These are phyloP conservation scores for Aspergillus niger DNA, from an alignment of 2,329 filamentous ascomycete species.

Conservation along the genomic window DNA sequence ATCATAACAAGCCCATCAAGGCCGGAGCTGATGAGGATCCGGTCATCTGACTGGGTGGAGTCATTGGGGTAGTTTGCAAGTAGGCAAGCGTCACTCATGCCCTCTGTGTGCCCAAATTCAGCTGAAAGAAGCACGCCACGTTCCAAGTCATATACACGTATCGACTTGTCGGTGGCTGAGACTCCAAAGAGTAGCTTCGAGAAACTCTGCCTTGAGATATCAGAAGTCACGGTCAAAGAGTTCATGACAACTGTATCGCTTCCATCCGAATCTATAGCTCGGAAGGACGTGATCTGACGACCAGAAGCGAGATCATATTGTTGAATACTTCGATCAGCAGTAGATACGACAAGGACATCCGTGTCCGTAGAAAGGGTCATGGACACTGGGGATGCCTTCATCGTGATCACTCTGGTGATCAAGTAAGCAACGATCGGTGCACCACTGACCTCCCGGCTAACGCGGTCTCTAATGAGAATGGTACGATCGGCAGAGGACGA, in stretches of 20 bases:
- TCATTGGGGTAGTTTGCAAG: conserved; percentile 50
- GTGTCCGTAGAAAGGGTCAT: conserved; percentile 69
- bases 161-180: conserved; percentile 93
- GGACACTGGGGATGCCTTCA: conserved; percentile 85
- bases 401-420: conserved; percentile 71
- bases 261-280: conserved; percentile 76
- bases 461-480: conserved; percentile 76
- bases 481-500: conserved; percentile 90
- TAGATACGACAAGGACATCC: conserved; percentile 59
- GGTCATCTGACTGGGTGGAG: conserved; percentile 48
- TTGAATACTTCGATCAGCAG: conserved; percentile 63
- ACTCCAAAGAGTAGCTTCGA: conserved; percentile 76
- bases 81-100: conserved; percentile 81
- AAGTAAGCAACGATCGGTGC: conserved; percentile 71
- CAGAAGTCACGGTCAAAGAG: conserved; percentile 64
- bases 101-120: conserved; percentile 94
- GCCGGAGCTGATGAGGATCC: conserved; percentile 68
- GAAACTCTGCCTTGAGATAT: conserved; percentile 55
- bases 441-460: conserved; percentile 62
- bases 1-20: conserved; percentile 83
- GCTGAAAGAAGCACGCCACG: conserved; percentile 76
- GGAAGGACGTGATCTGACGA: conserved; percentile 72
- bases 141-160: conserved; percentile 81
- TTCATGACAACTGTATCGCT: conserved; percentile 82
- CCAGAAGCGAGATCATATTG: conserved; percentile 67